Evolutionary conservation across 768 basidiomycete genomes (phyloP).

Genomic region (Leccinellum albellum): DNA sequence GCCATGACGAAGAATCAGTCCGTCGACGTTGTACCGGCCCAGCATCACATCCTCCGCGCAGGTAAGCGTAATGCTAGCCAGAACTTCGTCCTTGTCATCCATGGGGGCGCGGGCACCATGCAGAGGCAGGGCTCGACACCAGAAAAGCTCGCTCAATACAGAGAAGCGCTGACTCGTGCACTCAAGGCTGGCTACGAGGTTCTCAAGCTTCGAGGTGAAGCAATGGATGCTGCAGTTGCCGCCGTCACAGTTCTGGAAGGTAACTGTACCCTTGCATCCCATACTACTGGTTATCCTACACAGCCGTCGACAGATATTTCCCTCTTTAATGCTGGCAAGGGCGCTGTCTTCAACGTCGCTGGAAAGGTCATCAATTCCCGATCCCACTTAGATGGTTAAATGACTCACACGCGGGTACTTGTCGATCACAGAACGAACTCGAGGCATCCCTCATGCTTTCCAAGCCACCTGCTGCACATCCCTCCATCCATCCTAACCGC

Average conservation of each 20-base stretch:
- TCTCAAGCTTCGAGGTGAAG: conserved; percentile 66
- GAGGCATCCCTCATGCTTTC: conserved; percentile 82
- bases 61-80: conserved; percentile 4
- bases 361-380: conserved; percentile 53
- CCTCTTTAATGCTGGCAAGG: conserved; percentile 76
- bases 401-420: not conserved
- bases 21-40: not conserved
- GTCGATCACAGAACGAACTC: conserved; percentile 61
- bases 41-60: conserved; percentile 1
- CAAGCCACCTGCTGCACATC: conserved; percentile 64
- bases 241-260: conserved; percentile 76
- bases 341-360: conserved; percentile 77
- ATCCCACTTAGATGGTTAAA: not conserved
- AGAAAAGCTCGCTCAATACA: conserved; percentile 56
- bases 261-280: conserved; percentile 14
- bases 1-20: conserved; percentile 9
- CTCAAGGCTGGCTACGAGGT: conserved; percentile 61
- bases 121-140: conserved; percentile 52
- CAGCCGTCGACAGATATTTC: conserved; percentile 51
- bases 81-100: conserved; percentile 57
- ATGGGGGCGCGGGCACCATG: conserved; percentile 80
- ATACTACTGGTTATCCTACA: conserved; percentile 2
- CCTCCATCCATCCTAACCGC: conserved; percentile 53
- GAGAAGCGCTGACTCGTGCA: conserved; percentile 48
- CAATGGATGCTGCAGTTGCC: conserved; percentile 77